A percentile compares a stretch with the other conserved stretches of the same genome.
Evolutionary conservation across 495 filamentous ascomycete genomes (phyloP).

Genomic region (Annulohypoxylon nitens): DNA sequence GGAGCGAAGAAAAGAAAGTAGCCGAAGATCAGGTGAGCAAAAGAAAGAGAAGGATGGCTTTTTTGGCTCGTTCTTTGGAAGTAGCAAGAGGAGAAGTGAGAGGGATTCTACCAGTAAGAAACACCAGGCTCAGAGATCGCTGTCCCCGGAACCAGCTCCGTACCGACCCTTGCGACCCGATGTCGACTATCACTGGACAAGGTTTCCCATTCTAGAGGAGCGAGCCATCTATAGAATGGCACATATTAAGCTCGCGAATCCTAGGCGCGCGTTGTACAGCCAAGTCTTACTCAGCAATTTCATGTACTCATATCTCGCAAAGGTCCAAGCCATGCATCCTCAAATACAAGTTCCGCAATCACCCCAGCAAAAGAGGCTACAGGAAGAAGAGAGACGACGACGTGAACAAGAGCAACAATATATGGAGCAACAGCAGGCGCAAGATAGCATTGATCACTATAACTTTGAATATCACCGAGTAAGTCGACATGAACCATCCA

Average conservation of each 20-base stretch:
- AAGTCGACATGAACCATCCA: conserved; percentile 39
- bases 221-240: conserved; percentile 98
- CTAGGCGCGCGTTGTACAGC: conserved; percentile 89
- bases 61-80: conserved; percentile 91
- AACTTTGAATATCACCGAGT: conserved; percentile 68
- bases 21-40: conserved; percentile 76
- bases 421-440: conserved; percentile 63
- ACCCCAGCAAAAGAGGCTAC: conserved; percentile 71
- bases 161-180: conserved; percentile 80
- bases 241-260: conserved; percentile 98
- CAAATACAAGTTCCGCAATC: conserved; percentile 82
- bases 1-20: conserved; percentile 85
- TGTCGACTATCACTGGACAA: conserved; percentile 93
- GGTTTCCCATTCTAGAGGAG: conserved; percentile 96
- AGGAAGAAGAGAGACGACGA: conserved; percentile 72
- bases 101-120: conserved; percentile 77
- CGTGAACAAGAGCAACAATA: conserved; percentile 72
- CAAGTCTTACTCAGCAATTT: conserved; percentile 99
- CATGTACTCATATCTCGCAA: conserved; percentile 99
- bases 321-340: conserved; percentile 98
- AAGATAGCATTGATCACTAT: conserved; percentile 59
- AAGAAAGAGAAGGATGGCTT: conserved; percentile 92
- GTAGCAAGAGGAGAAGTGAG: conserved; percentile 83
- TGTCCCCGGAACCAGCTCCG: conserved; percentile 84
- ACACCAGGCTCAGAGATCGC: conserved; percentile 74